Base-by-base conservation (phyloP, 176 grass and related monocot species). In the Hsuehochloa calcarea region DNA sequence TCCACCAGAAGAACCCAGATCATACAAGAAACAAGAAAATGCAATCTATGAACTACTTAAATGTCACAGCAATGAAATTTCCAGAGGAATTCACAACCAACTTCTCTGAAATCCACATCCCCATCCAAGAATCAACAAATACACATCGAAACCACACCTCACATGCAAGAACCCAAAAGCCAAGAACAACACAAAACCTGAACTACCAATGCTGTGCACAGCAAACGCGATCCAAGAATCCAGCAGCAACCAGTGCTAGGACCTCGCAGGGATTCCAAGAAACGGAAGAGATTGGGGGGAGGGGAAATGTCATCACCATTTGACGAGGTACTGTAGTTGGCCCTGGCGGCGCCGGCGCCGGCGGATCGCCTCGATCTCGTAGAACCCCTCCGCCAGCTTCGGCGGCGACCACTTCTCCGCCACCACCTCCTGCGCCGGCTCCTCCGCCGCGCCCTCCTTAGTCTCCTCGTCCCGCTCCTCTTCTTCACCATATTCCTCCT, bases 351-450 rank as follows among this genome's bases (percentile, higher is more conserved):
- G 82, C 63, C 91, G 89, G 61, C 90, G 92, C 64, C 90, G 89
- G 52, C 91, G 83, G 82, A 98, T 98, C 16, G 74, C 90, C 87
- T 98, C 93, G 65, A 98, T 91, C 87, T 98, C 96, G 75, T 92
- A 98, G 68, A 69, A 95, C 7, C 89, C 93, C 41, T 94, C 91
- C 47, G 84, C 95, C 26, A 97, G 81, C 87, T 92, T 97, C 52
- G 81, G 90, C 16, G 69, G 81, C 38, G 74, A 83, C 17, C 16
- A 65, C 43, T 70, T 60, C 43, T 44, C 69, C 23, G 5, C 6
- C 54, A 10, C 43, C 62, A 6, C 29, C 16, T 1, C 31, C 86
- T 40, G 6, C 65, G 1, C 43, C 15, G 23, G 2, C 35, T 66
- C 67, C 81, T 67, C 70, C 34, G 20, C 86, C 65, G 11, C 15